Evolutionary conservation across 345 rosid species (phyloP).

Genomic region (Diplotaxis tenuifolia): DNA sequence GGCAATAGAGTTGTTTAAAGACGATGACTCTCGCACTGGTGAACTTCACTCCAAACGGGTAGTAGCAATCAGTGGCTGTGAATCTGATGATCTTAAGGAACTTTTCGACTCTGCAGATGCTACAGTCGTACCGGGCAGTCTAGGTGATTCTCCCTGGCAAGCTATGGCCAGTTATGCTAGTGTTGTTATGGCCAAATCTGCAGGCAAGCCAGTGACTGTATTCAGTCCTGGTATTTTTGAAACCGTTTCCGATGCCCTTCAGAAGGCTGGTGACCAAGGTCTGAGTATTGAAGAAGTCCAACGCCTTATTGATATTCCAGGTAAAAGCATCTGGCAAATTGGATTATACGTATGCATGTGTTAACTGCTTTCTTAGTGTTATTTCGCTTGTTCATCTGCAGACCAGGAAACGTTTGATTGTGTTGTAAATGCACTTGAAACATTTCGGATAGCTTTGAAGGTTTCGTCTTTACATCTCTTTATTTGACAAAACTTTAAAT

Average conservation of each 20-base stretch:
- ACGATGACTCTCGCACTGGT: constrained; percentile 44
- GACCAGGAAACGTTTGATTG: constrained; percentile 46
- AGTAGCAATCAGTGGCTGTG: constrained; percentile 34
- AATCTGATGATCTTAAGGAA: constrained; percentile 42
- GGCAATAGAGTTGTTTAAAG: constrained; percentile 54
- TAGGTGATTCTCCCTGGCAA: constrained; percentile 65
- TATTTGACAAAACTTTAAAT: neutral
- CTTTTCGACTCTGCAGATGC: constrained; percentile 35
- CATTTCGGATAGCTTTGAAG: constrained; percentile 80
- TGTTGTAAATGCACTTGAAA: constrained; percentile 66
- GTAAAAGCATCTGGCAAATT: constrained; percentile 32
- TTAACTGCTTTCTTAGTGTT: constrained; percentile 9
- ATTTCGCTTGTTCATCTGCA: constrained; percentile 37
- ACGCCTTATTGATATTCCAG: constrained; percentile 41
- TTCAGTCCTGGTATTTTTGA: constrained; percentile 53
- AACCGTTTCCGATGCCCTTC: constrained; percentile 54
- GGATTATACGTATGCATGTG: neutral
- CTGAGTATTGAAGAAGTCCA: constrained; percentile 65
- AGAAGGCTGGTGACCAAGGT: constrained; percentile 96
- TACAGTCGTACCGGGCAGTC: constrained; percentile 40
- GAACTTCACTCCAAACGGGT: constrained; percentile 28
- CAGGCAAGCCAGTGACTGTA: constrained; percentile 36
- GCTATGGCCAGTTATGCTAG: constrained; percentile 64
- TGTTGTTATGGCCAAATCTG: constrained; percentile 40
- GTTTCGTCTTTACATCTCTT: constrained; percentile 43